A percentile compares a stretch with the other conserved stretches of the same genome.
Evolutionary conservation across 345 rosid genomes (phyloP).

Genomic region (Salix caprea): DNA sequence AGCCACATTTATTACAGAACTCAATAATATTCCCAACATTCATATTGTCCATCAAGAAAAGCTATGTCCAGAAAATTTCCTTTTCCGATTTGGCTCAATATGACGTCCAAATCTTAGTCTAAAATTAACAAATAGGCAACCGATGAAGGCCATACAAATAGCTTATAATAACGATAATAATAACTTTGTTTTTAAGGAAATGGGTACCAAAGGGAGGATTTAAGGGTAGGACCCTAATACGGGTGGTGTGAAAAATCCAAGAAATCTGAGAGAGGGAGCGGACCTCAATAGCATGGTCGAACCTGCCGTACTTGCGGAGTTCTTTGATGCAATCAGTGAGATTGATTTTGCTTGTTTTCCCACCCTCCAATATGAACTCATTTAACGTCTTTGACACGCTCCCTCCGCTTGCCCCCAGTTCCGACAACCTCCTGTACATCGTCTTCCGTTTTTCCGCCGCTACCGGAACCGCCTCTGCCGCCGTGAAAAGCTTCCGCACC

Average conservation of each 20-base stretch:
- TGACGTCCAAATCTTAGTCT: neutral
- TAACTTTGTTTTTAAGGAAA: too few species aligned
- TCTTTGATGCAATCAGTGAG: slow-evolving; percentile 42
- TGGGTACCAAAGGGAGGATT: too few species aligned
- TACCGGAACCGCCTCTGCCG: slow-evolving; percentile 16
- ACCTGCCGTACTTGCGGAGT: slow-evolving; percentile 55
- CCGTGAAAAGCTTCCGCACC: slow-evolving; percentile 28
- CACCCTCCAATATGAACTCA: slow-evolving; percentile 51
- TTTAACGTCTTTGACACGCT: slow-evolving; percentile 50
- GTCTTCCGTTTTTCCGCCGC: slow-evolving; percentile 4
- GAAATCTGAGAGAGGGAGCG: neutral
- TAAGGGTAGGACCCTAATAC: too few species aligned
- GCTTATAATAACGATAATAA: too few species aligned
- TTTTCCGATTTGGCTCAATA: neutral
- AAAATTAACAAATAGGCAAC: neutral
- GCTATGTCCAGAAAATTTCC: neutral
- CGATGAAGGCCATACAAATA: too few species aligned
- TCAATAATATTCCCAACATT: neutral
- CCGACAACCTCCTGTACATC: slow-evolving; percentile 52
- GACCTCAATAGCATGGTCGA: slow-evolving; percentile 66
- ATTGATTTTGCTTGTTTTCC: slow-evolving; percentile 24
- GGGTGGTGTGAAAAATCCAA: neutral
- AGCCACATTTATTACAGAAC: neutral
- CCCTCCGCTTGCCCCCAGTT: slow-evolving; percentile 40
- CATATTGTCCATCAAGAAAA: neutral